phyloP scores from a whole-genome alignment of 2,329 filamentous ascomycete genomes.

The Penicillium frequentans region DNA sequence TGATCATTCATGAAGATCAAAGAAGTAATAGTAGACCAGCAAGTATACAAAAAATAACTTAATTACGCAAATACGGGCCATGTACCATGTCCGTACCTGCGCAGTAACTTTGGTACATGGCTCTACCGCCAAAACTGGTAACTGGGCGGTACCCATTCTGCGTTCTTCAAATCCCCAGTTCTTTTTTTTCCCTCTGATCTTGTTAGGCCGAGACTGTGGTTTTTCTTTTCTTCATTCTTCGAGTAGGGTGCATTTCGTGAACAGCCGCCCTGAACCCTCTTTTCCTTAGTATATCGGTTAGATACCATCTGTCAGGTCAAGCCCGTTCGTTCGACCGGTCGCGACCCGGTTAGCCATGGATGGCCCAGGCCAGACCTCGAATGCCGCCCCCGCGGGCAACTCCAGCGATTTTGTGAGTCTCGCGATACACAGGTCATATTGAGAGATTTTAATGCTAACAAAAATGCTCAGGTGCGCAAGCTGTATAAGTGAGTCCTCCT shows the following conservation, averaged over 20 bases:
- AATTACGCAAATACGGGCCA: neutral
- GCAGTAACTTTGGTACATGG: constrained; percentile 25
- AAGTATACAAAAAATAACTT: neutral
- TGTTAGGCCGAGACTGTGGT: constrained; percentile 5
- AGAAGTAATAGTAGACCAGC: neutral
- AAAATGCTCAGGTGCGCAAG: constrained; percentile 77
- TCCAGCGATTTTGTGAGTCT: constrained; percentile 91
- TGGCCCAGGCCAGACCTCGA: constrained; percentile 40
- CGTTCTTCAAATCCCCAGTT: constrained; percentile 5
- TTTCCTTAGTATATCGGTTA: neutral
- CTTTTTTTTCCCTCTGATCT: constrained; percentile 11
- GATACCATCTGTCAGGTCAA: neutral
- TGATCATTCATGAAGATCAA: neutral
- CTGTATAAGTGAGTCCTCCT: constrained; percentile 78
- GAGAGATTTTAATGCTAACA: constrained; percentile 19
- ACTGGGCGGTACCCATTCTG: constrained; percentile 7
- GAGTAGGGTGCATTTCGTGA: neutral
- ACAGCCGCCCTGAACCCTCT: constrained; percentile 6
- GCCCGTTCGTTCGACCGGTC: constrained; percentile 30
- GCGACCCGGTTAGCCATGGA: constrained; percentile 46
- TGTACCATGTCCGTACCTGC: constrained; percentile 17
- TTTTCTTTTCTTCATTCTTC: constrained; percentile 8
- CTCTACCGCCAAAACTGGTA: constrained; percentile 19
- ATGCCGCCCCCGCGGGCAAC: constrained; percentile 63
- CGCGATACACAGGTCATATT: constrained; percentile 13